These are phyloP conservation scores for Albatrellus ellisii DNA, from an alignment of 768 basidiomycete species.

Conservation along the genomic window DNA sequence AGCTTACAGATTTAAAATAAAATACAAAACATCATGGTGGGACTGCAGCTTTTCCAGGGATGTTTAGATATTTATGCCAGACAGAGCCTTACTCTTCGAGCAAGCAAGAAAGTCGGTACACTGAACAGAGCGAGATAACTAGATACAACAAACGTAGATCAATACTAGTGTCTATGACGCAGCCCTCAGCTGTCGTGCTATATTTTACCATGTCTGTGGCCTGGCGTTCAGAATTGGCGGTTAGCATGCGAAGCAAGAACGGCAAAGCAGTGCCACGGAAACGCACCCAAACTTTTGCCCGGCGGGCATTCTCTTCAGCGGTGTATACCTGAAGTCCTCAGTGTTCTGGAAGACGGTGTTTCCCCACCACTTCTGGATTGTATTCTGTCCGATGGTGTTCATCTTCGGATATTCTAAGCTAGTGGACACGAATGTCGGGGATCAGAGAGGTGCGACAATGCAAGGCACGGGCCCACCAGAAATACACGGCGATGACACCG, in stretches of 20 bases:
- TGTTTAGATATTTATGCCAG: no score
- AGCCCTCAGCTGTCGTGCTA: no score
- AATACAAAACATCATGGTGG: no score
- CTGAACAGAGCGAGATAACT: not conserved
- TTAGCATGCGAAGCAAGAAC: slow-evolving; percentile 19
- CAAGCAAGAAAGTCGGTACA: not conserved
- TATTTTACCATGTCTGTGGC: not conserved
- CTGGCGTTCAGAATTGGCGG: not conserved
- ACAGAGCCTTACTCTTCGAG: no score
- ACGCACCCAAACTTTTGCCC: slow-evolving; percentile 20
- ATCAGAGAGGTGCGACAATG: not conserved
- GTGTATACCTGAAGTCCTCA: slow-evolving; percentile 18
- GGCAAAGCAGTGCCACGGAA: no score
- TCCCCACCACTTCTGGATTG: slow-evolving; percentile 26
- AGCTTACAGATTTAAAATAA: no score
- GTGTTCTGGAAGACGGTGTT: slow-evolving; percentile 23
- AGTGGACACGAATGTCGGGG: not conserved
- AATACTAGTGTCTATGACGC: not conserved
- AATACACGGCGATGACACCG: slow-evolving; percentile 18
- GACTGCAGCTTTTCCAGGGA: no score
- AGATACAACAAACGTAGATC: not conserved
- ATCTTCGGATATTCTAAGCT: slow-evolving; percentile 22
- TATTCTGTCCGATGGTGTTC: slow-evolving; percentile 20
- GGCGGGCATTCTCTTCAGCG: slow-evolving; percentile 13
- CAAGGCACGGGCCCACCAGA: slow-evolving; percentile 9